Base-by-base conservation (phyloP, 2,329 filamentous ascomycete species). In the Trichoderma sp. region DNA sequence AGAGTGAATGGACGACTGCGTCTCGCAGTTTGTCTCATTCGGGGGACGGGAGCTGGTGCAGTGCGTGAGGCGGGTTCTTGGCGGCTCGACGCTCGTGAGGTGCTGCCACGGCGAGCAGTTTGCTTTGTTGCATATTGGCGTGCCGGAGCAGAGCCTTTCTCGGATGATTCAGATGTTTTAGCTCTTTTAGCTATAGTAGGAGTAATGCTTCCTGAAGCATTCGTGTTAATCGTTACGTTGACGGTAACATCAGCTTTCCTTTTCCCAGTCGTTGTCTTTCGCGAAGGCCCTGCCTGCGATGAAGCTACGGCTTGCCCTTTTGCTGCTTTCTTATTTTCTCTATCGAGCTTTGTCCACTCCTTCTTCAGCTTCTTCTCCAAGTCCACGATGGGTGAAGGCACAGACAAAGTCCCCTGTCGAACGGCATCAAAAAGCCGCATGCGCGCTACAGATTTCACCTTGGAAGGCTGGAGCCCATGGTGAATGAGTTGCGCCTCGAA, bases 401-500 rank as follows among this genome's bases (percentile, higher is more conserved):
- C 82, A 0, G 77, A 76, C 5, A 91, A 75, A 2, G 77, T 78
- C 1, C 81, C 82, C 2, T 76, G 77, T 43, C 84, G 85, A 70
- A 89, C 74, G 8, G 87, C 87, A 71, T 88, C 84, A n/a, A 85
- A 81, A 19, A 91, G 77, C 2, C 88, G 80, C 79, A 88, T 84
- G 68, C 87, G 86, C 11, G 88, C 87, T 0, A 84, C 83, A 27
- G 85, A 83, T 77, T 90, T 90, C 56, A 83, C 82, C 73, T 87
- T 88, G 21, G 86, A 87, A 0, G 83, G 81, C 7, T 79, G 80
- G 0, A 91, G 80, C 1, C 86, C 88, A 77, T 90, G 90, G 77
- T 91, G 88, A 4, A 88, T 77, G 13, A 90, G 81, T 71, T 91
- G 87, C 0, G 88, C 87, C 71, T 88, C 84, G 69, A 88, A 90